Evolutionary conservation across 768 basidiomycete genomes (phyloP), one percentile per base, ranked within the genome.

Genomic region (Boletus speciosus): DNA sequence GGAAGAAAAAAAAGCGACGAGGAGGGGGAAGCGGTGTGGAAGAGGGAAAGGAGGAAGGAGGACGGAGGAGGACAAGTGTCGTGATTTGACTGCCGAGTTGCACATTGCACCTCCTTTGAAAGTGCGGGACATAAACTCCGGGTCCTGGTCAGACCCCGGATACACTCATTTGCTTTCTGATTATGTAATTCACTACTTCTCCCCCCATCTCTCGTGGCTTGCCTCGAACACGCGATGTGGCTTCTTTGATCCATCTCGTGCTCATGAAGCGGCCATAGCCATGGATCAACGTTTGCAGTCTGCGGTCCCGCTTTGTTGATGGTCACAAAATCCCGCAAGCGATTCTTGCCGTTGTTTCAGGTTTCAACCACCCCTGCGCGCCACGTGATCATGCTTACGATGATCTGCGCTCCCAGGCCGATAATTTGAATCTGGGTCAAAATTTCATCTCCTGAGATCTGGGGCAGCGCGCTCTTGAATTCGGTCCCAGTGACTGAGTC

Each of bases 121-220:
- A 45, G 51, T 50, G 50, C 54, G 54, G 55, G 53, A 48, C 11
- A 53, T 11, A n/a, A 38, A 32, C 31, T 42, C 42, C 60, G 56
- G 63, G 65, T 67, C 65, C 42, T 23, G 31, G 32, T 16, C 19
- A 47, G 65, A 69, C 68, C 65, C 65, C 49, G 1, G 39, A 56
- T 2, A 58, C 61, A 5, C 5, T 0, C 0, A 48, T 52, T 55
- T 47, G 21, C 54, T 50, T 54, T 34, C 7, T 15, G 8, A 47
- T 66, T 62, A 61, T 23, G 37, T 61, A 58, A 61, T 45, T 14
- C 5, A 37, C 41, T 0, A 19, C 2, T 14, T 4, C 36, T 8
- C 3, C 0, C 39, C 21, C 40, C 12, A 6, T 23, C 9, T 9
- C 29, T 14, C 9, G 1, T 5, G 46, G 11, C 6, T 29, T 5